These are phyloP conservation scores for Hansenula lynferdii DNA, from an alignment of 1,139 yeast genomes.

Conservation along the genomic window DNA sequence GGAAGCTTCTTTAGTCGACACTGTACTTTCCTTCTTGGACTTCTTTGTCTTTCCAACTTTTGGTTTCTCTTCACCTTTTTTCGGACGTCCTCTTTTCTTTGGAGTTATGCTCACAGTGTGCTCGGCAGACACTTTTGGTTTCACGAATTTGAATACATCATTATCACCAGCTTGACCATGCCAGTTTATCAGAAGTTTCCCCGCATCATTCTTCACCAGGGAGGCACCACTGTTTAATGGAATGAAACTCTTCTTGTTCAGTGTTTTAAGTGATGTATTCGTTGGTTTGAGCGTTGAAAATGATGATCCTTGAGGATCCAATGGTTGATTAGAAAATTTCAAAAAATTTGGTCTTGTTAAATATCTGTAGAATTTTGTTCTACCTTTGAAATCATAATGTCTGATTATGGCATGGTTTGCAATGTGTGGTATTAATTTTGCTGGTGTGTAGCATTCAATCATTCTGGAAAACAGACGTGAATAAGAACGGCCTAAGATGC, in stretches of 20 bases:
- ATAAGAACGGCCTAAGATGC: conserved; percentile 49
- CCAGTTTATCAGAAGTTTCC: conserved; percentile 13
- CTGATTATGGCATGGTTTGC: conserved; percentile 45
- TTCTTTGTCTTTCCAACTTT: too few relatives aligned
- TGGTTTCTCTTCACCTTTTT: conserved; percentile 17
- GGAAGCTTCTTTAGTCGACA: too few relatives aligned
- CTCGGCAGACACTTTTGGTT: not conserved
- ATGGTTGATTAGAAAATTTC: conserved; percentile 22
- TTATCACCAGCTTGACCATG: conserved; percentile 6
- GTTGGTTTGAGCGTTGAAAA: conserved; percentile 25
- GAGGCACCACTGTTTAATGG: conserved; percentile 22
- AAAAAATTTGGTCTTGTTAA: conserved; percentile 42
- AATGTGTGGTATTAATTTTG: conserved; percentile 27
- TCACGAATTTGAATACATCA: not conserved
- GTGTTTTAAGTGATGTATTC: conserved; percentile 6
- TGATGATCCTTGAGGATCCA: conserved; percentile 16
- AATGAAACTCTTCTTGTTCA: conserved; percentile 16
- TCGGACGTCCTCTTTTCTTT: conserved; percentile 20
- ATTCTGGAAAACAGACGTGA: conserved; percentile 44
- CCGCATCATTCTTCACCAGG: conserved; percentile 16
- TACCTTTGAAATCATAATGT: conserved; percentile 70
- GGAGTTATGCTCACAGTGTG: not conserved
- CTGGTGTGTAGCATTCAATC: conserved; percentile 42
- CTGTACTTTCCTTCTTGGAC: too few relatives aligned
- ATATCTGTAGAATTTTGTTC: conserved; percentile 67